Base-by-base conservation (phyloP, 331 rosid genomes). In the Rosa hybrid region DNA sequence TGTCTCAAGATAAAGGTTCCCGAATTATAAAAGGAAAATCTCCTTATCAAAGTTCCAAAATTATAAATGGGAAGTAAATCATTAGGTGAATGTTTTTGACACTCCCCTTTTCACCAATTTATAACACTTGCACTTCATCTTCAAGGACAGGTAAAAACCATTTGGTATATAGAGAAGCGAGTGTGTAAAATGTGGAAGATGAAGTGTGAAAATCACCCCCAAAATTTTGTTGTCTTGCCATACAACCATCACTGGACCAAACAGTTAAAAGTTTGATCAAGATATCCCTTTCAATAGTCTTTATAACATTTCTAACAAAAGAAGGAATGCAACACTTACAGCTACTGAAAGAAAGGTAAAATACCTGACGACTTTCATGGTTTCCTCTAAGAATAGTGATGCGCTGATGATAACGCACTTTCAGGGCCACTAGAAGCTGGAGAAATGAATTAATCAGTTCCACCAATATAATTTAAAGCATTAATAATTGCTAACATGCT, bases 301-400 rank as follows among this genome's bases (percentile, higher is more conserved):
- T 0, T 3, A 9, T 62, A 60, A 25, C 2, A 44, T 9, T 77
- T 51, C 50, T 42, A 25, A 18, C 45, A 21, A 39, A 53, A 34
- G 39, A 53, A 38, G 54, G 20, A 69, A 70, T 67, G 46, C 71
- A 78, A 54, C 12, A 10, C 20, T 7, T 18, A 51, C 63, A 78
- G 48, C 42, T 50, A 38, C 56, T 59, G 12, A 63, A 81, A 76
- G 77, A 82, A 51, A 30, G 39, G 16, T 30, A 20, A 65, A 78
- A 81, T 84, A 96, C 99, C 98, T 96, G 98, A 68, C 99, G 98
- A 78, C 99, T 96, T 85, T 96, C 99, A 77, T 96, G 99, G 87
- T 96, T 96, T 86, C 99, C 99, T 79, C 99, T 90, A 84, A 96
- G 99, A 89, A 96, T 93, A 73, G 99, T 93, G 74, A 96, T 93